These are phyloP conservation scores for Daedaleopsis nitida DNA, from an alignment of 768 basidiomycete species.

Conservation along the genomic window DNA sequence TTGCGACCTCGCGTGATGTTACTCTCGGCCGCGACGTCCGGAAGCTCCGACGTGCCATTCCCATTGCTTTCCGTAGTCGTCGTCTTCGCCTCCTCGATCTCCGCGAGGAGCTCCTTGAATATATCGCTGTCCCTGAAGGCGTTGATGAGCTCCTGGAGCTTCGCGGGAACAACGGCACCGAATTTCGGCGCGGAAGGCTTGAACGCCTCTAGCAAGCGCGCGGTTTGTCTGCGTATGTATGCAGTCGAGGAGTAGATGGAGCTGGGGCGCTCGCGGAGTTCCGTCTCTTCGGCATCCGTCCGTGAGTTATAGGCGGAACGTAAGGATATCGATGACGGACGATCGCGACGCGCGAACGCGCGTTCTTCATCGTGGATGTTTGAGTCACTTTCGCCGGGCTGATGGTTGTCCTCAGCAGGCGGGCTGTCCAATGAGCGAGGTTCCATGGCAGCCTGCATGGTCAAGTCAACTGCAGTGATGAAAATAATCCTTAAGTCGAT, in stretches of 20 bases:
- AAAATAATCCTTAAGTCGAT: too few relatives aligned
- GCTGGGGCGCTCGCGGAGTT: conserved; percentile 49
- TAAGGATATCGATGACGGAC: conserved; percentile 35
- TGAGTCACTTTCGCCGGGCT: conserved; percentile 39
- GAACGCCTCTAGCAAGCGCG: conserved; percentile 68
- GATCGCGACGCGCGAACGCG: conserved; percentile 38
- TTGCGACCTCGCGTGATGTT: conserved; percentile 68
- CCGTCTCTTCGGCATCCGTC: conserved; percentile 47
- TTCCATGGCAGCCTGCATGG: conserved; percentile 45
- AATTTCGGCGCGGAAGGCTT: conserved; percentile 34
- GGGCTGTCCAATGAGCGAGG: conserved; percentile 34
- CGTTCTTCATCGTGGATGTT: conserved; percentile 73
- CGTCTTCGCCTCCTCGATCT: conserved; percentile 51
- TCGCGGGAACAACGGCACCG: conserved; percentile 48
- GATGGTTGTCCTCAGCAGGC: conserved; percentile 23
- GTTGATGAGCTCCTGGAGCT: conserved; percentile 71
- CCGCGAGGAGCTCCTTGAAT: conserved; percentile 58
- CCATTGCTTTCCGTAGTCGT: conserved; percentile 28
- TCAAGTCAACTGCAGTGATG: conserved; percentile 39
- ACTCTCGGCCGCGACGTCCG: conserved; percentile 72
- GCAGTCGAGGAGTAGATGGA: conserved; percentile 44
- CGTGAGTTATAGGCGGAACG: conserved; percentile 36
- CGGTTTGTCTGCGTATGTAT: conserved; percentile 72
- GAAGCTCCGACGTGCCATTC: conserved; percentile 46
- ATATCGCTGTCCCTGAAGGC: conserved; percentile 71